Evolutionary conservation across 371 early-diverging fungal species (phyloP).

Genomic region (Encephalitozoon romaleae): DNA sequence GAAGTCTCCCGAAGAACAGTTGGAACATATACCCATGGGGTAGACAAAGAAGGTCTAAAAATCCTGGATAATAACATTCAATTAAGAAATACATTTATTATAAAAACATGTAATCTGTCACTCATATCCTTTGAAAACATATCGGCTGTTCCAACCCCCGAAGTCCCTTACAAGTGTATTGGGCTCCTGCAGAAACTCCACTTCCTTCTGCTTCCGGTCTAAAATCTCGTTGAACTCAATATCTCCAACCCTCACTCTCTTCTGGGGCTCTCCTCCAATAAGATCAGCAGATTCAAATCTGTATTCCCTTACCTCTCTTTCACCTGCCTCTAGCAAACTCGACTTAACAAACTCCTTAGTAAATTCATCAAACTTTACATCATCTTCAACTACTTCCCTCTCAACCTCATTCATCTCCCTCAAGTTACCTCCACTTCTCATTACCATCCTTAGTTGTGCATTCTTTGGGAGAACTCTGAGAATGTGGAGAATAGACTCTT

Average conservation of each 20-base stretch:
- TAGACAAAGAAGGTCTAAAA: not conserved
- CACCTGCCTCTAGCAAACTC: not conserved
- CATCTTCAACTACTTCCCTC: not conserved
- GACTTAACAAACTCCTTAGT: slow-evolving; percentile 12
- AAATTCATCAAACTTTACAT: slow-evolving; percentile 3
- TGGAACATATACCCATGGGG: slow-evolving; percentile 43
- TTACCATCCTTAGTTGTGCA: not conserved
- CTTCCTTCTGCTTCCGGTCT: not conserved
- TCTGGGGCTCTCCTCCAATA: not conserved
- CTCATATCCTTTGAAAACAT: slow-evolving; percentile 2
- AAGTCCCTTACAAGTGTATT: not conserved
- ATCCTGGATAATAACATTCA: not conserved
- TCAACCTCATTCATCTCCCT: not conserved
- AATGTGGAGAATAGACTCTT: slow-evolving; percentile 23
- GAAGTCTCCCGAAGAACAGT: slow-evolving; percentile 51
- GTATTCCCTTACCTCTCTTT: not conserved
- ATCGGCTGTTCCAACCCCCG: not conserved
- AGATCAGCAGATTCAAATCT: not conserved
- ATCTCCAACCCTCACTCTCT: not conserved
- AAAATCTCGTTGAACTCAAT: not conserved
- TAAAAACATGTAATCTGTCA: not conserved
- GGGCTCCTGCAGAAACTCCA: not conserved
- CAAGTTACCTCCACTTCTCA: not conserved
- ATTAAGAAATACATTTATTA: slow-evolving; percentile 1
- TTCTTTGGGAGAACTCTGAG: slow-evolving; percentile 24